A percentile compares a stretch with the other conserved stretches of the same genome.
Conservation (phyloP, 352 stramenopile genomes). For the Aphanomyces cochlioides region DNA sequence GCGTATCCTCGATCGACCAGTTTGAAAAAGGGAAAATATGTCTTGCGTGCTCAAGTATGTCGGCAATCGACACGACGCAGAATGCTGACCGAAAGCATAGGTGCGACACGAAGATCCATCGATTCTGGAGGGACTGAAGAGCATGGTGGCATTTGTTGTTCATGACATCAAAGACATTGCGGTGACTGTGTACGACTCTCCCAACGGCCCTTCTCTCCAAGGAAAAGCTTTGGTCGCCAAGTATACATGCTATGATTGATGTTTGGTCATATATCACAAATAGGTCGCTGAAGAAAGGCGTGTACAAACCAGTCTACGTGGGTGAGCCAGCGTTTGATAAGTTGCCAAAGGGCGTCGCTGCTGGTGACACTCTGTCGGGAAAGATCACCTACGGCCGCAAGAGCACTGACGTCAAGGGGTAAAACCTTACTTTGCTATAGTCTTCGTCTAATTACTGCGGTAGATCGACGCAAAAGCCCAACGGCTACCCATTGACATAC, state of each 20-base stretch:
- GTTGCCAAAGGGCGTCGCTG: slow-evolving; percentile 46
- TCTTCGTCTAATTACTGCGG: neutral
- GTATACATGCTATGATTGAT: slow-evolving; percentile 32
- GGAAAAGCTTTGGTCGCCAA: slow-evolving; percentile 57
- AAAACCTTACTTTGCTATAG: neutral
- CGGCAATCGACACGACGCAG: neutral
- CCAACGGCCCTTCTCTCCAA: slow-evolving; percentile 56
- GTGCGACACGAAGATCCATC: slow-evolving; percentile 78
- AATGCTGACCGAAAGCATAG: neutral
- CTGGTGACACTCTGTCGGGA: slow-evolving; percentile 63
- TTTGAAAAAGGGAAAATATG: slow-evolving; percentile 83
- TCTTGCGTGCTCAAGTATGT: slow-evolving; percentile 50
- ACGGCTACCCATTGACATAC: slow-evolving; percentile 71
- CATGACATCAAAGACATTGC: slow-evolving; percentile 69
- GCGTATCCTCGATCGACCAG: slow-evolving; percentile 76
- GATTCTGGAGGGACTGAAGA: slow-evolving; percentile 78
- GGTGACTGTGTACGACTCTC: slow-evolving; percentile 56
- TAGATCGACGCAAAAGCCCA: slow-evolving; percentile 35
- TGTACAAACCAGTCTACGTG: slow-evolving; percentile 56
- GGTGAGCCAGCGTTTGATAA: slow-evolving; percentile 67
- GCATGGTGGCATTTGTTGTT: slow-evolving; percentile 72
- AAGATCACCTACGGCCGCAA: slow-evolving; percentile 76
- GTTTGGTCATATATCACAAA: neutral
- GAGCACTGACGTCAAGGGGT: slow-evolving; percentile 55
- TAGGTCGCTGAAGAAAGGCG: slow-evolving; percentile 44